Evolutionary conservation across 164 flowering plant genomes (phyloP), one percentile per base, ranked within the genome.

Genomic region (Dillenia suffruticosa): DNA sequence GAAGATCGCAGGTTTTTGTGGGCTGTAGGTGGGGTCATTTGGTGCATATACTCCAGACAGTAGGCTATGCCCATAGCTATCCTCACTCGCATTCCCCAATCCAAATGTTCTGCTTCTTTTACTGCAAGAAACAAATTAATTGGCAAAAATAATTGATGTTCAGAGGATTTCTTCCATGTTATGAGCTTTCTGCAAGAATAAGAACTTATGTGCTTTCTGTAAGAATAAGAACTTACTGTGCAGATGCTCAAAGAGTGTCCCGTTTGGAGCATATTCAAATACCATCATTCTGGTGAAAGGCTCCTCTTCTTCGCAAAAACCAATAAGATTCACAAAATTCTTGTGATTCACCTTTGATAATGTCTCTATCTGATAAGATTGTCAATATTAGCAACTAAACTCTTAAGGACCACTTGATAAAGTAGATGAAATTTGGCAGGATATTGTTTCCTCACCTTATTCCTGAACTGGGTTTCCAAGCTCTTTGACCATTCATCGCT

Each of bases 221-320:
- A 9, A 54, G 46, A 62, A n/a, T 10, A 5, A 62, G 61, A 50
- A 71, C 94, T 80, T 60, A 88, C 94, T 55, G 63, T 88, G 90
- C 17, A 88, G 75, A 77, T 88, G 94, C 77, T 88, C 94, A 70
- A 81, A 88, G 22, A 88, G 88, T 24, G 94, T 79, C 51, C 94
- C 94, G 63, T 85, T 88, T 48, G 94, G 89, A 66, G 90, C 87
- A 75, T 88, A 88, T 63, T 88, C 94, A 62, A 85, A 88, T 52
- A 84, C 90, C 90, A 88, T 79, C 84, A 82, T 84, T 73, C 94
- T 80, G 4, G 90, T 79, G 71, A 85, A 85, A 44, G 88, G 94
- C 60, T 72, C 56, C 52, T 78, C 79, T 68, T 88, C 94, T 71
- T 81, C 84, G 58, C 90, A 88, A 63, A 40, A 84, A 2, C 94